Evolutionary conservation across 352 stramenopile species (phyloP).

Genomic region (Pythium diclinum): DNA sequence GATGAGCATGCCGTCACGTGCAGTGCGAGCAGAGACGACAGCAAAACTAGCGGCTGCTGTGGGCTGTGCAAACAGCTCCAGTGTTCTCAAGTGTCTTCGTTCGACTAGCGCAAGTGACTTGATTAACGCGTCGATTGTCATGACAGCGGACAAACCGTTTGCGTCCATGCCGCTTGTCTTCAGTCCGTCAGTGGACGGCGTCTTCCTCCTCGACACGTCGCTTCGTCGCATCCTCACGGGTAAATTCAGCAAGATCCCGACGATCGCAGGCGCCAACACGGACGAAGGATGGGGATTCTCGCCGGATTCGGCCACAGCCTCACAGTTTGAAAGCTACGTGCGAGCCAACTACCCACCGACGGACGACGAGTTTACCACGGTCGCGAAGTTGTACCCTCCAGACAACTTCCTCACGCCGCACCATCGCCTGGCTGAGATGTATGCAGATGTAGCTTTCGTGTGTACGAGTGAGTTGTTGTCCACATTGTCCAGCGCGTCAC

Average conservation of each 20-base stretch:
- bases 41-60: neutral
- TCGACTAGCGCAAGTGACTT: conserved; percentile 1
- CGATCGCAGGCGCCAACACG: conserved; percentile 13
- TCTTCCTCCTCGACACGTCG: conserved; percentile 6
- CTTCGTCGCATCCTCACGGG: neutral
- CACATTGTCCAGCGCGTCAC: neutral
- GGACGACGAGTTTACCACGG: neutral
- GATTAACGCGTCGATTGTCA: neutral
- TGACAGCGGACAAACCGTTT: neutral
- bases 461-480: conserved; percentile 7
- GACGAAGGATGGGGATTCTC: conserved; percentile 18
- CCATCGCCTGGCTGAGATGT: conserved; percentile 9
- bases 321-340: conserved; percentile 4
- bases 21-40: neutral
- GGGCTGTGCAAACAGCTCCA: neutral
- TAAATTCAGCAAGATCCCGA: conserved; percentile 12
- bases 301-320: neutral
- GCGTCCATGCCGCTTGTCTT: neutral
- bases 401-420: conserved; percentile 1
- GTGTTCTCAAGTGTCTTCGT: conserved; percentile 6
- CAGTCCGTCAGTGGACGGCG: conserved; percentile 7
- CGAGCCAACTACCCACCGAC: neutral
- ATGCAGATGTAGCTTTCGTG: conserved; percentile 1
- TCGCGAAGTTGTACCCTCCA: conserved; percentile 10
- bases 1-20: neutral